Evolutionary conservation across 768 basidiomycete species (phyloP).

Genomic region (Boletus edulis): DNA sequence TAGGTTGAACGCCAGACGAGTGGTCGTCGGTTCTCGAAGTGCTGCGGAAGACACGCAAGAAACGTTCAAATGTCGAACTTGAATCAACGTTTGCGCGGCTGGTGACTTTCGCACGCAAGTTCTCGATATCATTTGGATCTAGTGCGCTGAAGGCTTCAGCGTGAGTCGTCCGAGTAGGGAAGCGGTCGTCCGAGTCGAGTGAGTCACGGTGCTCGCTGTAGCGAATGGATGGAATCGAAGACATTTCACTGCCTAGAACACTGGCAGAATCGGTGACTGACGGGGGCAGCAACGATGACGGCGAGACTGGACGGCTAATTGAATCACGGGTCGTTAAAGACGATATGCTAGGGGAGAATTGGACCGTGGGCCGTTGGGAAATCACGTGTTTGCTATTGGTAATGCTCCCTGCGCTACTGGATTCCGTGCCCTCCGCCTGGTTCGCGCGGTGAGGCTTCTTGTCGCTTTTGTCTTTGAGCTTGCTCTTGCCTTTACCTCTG

Average conservation of each 20-base stretch:
- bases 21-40: slow-evolving; percentile 22
- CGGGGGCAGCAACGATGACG: slow-evolving; percentile 8
- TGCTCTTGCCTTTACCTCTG: slow-evolving; percentile 28
- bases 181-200: slow-evolving; percentile 24
- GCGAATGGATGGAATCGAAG: slow-evolving; percentile 8
- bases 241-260: slow-evolving; percentile 7
- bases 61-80: slow-evolving; percentile 17
- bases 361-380: slow-evolving; percentile 13
- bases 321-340: slow-evolving; percentile 15
- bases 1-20: slow-evolving; percentile 25
- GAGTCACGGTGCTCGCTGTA: slow-evolving; percentile 25
- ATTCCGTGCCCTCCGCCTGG: slow-evolving; percentile 32
- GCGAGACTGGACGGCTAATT: slow-evolving; percentile 22
- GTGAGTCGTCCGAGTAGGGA: slow-evolving; percentile 54
- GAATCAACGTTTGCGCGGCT: slow-evolving; percentile 23
- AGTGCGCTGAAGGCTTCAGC: slow-evolving; percentile 60
- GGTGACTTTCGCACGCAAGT: slow-evolving; percentile 34
- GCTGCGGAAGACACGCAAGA: slow-evolving; percentile 22
- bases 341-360: slow-evolving; percentile 17
- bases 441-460: slow-evolving; percentile 26
- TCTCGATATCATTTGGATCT: slow-evolving; percentile 52
- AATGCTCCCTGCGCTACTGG: slow-evolving; percentile 31
- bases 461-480: slow-evolving; percentile 27
- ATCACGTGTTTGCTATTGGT: slow-evolving; percentile 5
- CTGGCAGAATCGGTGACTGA: slow-evolving; percentile 5